Base-by-base conservation (phyloP, 257 asterid species). In the Rubia yunnanensis region DNA sequence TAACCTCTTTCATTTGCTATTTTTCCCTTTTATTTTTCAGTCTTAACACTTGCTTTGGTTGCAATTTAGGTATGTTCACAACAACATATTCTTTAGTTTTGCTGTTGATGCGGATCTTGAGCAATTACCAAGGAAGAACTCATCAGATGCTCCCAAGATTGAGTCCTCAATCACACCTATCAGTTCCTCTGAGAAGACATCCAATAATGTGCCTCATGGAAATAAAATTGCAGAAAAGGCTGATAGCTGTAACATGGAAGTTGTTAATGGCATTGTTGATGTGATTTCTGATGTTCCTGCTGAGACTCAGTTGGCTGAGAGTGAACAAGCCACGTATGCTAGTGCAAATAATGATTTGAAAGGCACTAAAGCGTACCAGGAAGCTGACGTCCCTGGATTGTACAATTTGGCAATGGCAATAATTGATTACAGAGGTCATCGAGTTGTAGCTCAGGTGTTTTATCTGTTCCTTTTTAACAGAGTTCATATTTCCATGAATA, bases 271-370 rank as follows among this genome's bases (percentile, higher is more conserved):
- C 50, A 59, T 15, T 34, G 69, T 74, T 66, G 82, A 76, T 68
- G 39, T 70, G 44, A 69, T 85, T n/a, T 65, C 81, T 61, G 90
- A 82, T 73, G 82, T 70, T 58, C 74, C 86, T 64, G 77, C 76
- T 38, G 96, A 90, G 70, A 61, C 80, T 35, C 95, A 81, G 84
- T 79, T 88, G 82, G 85, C 89, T 72, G 99, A 94, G 81, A 88
- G 95, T 69, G 99, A 94, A 80, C 99, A 94, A 82, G 95, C 99
- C 74, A 90, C 97, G 18, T 94, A 86, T 79, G 98, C 98, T 63
- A 88, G 96, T 76, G 95, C 97, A 68, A 90, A 94, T 77, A 94
- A 90, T 81, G 99, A 94, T 75, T 83, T 94, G 78, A 90, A 81
- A 81, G 98, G 99, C 80, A 90, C 99, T 13, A 94, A 83, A 76